Conservation (phyloP, 768 basidiomycete species). For the Leucocoprinus leucothites region DNA sequence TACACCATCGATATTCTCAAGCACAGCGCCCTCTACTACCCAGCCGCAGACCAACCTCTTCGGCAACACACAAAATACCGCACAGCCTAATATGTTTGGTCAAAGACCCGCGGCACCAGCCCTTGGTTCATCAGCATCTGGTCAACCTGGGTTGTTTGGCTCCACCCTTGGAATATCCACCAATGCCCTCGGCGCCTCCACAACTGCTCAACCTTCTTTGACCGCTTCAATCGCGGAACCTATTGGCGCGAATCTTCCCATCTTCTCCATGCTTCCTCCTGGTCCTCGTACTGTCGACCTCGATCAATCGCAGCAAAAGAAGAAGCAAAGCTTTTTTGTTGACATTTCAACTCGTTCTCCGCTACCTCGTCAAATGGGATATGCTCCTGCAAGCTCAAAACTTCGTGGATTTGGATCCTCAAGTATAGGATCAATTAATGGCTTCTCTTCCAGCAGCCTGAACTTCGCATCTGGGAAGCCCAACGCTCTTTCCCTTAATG, state of each 20-base stretch:
- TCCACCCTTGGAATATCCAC: slow-evolving; percentile 28
- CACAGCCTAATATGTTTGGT: slow-evolving; percentile 47
- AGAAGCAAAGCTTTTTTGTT: slow-evolving; percentile 74
- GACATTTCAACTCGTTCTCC: slow-evolving; percentile 74
- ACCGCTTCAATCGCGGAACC: slow-evolving; percentile 90
- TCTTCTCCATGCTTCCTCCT: slow-evolving; percentile 73
- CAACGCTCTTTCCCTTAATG: slow-evolving; percentile 49
- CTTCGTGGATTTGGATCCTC: slow-evolving; percentile 67
- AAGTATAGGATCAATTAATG: slow-evolving; percentile 32
- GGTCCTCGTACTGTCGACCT: slow-evolving; percentile 61
- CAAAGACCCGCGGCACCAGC: slow-evolving; percentile 48
- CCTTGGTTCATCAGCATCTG: slow-evolving; percentile 32
- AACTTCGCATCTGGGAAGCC: slow-evolving; percentile 55
- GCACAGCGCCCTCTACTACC: slow-evolving; percentile 28
- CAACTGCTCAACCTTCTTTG: slow-evolving; percentile 49
- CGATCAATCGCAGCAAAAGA: slow-evolving; percentile 62
- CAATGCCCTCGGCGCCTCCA: slow-evolving; percentile 36
- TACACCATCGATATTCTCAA: slow-evolving; percentile 35
- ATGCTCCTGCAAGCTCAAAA: slow-evolving; percentile 64
- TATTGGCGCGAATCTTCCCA: slow-evolving; percentile 66
- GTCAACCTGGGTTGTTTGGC: slow-evolving; percentile 40
- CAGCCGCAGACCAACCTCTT: slow-evolving; percentile 39
- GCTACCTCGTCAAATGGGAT: slow-evolving; percentile 61
- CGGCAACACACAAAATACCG: slow-evolving; percentile 43
- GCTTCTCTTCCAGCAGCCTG: slow-evolving; percentile 31